A percentile compares a stretch with the other conserved stretches of the same genome.
Conservation (phyloP, 331 rosid species). For the Cucumis variabilis region DNA sequence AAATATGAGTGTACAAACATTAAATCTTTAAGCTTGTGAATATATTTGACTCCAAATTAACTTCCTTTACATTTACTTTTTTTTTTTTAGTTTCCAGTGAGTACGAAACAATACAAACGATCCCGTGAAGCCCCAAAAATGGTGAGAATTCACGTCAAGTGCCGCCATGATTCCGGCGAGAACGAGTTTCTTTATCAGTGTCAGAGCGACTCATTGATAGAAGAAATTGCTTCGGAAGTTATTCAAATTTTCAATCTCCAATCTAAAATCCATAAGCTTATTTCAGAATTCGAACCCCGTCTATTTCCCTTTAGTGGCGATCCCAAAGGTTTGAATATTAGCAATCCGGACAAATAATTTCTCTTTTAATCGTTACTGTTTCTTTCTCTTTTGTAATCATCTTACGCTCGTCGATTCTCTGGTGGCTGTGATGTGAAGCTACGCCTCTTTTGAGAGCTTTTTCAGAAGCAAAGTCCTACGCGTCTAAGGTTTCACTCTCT, state of each 20-base stretch:
- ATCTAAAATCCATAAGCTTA: slow-evolving; percentile 32
- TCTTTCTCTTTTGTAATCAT: not conserved
- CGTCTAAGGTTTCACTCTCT: slow-evolving; percentile 28
- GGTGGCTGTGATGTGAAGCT: slow-evolving; percentile 26
- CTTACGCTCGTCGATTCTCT: not conserved
- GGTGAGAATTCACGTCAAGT: slow-evolving; percentile 38
- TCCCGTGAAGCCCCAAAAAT: not conserved
- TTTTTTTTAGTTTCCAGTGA: not conserved
- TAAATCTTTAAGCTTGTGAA: no score
- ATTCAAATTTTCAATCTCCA: slow-evolving; percentile 37
- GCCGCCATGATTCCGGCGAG: slow-evolving; percentile 25
- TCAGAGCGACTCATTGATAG: slow-evolving; percentile 1
- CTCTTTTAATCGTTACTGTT: not conserved
- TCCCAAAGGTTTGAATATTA: slow-evolving; percentile 33
- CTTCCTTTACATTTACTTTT: no score
- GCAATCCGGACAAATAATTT: not conserved
- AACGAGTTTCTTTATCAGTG: slow-evolving; percentile 34
- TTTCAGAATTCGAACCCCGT: slow-evolving; percentile 34
- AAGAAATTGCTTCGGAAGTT: slow-evolving; percentile 35
- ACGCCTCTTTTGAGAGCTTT: slow-evolving; percentile 37
- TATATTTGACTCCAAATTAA: no score
- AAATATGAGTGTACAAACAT: no score
- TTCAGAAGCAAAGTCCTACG: slow-evolving; percentile 36
- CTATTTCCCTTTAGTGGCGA: slow-evolving; percentile 32
- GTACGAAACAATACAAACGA: no score